Evolutionary conservation across 139 green algal species (phyloP).

Genomic region (Auxenochlorella pyrenoidosa): DNA sequence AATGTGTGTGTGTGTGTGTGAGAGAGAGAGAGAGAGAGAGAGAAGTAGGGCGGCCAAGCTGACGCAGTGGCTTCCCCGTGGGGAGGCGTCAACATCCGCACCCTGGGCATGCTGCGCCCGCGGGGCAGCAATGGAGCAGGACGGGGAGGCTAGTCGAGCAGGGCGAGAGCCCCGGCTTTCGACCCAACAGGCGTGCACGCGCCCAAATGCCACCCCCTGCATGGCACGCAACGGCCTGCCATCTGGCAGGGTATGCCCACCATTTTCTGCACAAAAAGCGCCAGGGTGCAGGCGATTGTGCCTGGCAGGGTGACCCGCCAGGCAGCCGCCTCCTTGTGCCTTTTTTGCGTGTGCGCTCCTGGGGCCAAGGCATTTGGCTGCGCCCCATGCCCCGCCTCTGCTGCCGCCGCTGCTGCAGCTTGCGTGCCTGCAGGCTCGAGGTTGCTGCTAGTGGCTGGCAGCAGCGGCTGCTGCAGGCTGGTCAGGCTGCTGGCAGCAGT

Average conservation of each 20-base stretch:
- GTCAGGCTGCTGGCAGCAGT: neutral
- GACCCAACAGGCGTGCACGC: too few species aligned
- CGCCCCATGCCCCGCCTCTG: neutral
- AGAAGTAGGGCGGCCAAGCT: too few species aligned
- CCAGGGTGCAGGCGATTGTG: slow-evolving; percentile 35
- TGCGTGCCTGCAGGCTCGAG: neutral
- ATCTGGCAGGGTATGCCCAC: neutral
- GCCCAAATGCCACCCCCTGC: too few species aligned
- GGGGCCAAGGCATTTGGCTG: neutral
- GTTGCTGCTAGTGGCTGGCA: neutral
- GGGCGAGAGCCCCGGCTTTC: too few species aligned
- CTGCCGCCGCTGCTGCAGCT: neutral
- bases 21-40: too few species aligned
- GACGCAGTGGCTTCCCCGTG: too few species aligned
- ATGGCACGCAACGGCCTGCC: neutral
- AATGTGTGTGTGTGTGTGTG: too few species aligned
- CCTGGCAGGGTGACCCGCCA: slow-evolving; percentile 27
- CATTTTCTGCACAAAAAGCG: slow-evolving; percentile 57
- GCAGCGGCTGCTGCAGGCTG: neutral
- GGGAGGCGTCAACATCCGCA: too few species aligned
- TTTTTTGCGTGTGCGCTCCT: neutral
- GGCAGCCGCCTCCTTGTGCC: neutral
- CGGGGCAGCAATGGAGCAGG: too few species aligned
- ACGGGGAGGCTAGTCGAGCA: too few species aligned
- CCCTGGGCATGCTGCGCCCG: too few species aligned